phyloP scores from a whole-genome alignment of 1,139 yeast species.

The Hyphopichia buzzinii region DNA sequence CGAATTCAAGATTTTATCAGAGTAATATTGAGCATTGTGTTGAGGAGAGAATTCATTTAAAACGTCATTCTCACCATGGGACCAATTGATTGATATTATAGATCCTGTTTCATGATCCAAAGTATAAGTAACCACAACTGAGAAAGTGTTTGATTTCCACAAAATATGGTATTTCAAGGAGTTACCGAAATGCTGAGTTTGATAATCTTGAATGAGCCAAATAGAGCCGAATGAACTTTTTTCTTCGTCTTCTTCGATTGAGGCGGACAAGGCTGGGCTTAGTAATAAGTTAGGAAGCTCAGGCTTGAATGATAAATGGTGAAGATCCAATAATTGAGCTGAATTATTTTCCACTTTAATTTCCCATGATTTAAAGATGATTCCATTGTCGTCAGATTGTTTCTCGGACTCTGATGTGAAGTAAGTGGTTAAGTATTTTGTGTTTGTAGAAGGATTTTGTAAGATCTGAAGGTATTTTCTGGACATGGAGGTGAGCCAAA shows the following conservation, averaged over 20 bases:
- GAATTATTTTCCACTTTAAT: conserved; percentile 14
- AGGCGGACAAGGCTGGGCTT: not conserved
- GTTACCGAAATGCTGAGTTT: conserved; percentile 24
- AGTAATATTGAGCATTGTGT: conserved; percentile 35
- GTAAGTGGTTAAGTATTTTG: conserved; percentile 17
- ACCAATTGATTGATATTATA: conserved; percentile 15
- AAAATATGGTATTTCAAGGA: conserved; percentile 32
- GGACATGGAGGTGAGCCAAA: conserved; percentile 34
- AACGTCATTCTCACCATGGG: conserved; percentile 12
- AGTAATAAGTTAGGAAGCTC: conserved; percentile 19
- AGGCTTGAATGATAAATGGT: conserved; percentile 23
- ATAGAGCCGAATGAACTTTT: conserved; percentile 26
- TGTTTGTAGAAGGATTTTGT: conserved; percentile 7
- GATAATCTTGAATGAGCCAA: conserved; percentile 50
- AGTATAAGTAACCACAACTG: conserved; percentile 33
- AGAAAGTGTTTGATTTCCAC: conserved; percentile 66
- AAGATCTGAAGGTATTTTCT: conserved; percentile 26
- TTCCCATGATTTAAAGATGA: conserved; percentile 23
- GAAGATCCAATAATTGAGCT: conserved; percentile 24
- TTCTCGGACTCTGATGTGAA: conserved; percentile 6
- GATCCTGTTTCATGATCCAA: conserved; percentile 18
- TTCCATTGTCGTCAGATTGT: conserved; percentile 16
- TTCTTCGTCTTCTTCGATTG: not conserved
- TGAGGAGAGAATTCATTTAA: conserved; percentile 20
- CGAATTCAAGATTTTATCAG: conserved; percentile 45